Conservation (phyloP, 495 filamentous ascomycete species). For the Sabuloglossum arenarium region DNA sequence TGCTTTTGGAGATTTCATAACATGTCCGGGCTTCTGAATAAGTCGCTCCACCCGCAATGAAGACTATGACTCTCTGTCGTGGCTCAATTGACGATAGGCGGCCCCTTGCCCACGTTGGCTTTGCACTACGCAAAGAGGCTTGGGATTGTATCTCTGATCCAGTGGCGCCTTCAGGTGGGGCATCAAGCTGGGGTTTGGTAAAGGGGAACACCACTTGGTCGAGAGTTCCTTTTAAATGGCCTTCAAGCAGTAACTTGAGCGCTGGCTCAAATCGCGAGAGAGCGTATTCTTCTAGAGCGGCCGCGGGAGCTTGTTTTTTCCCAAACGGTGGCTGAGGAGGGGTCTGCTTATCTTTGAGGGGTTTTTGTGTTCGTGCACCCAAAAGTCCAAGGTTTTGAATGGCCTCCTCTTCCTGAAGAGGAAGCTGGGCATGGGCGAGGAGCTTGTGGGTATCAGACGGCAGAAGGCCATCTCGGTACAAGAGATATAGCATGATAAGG, state of each 20-base stretch:
- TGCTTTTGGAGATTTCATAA: slow-evolving; percentile 59
- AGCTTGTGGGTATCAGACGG: slow-evolving; percentile 68
- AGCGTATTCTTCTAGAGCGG: slow-evolving; percentile 29
- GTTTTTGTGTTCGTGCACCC: slow-evolving; percentile 51
- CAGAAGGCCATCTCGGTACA: slow-evolving; percentile 78
- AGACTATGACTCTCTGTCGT: slow-evolving; percentile 78
- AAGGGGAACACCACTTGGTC: slow-evolving; percentile 52
- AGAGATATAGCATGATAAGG: slow-evolving; percentile 62
- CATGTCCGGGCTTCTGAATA: slow-evolving; percentile 75
- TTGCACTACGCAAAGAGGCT: slow-evolving; percentile 66
- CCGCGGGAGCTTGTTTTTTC: slow-evolving; percentile 27
- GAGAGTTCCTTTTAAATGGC: slow-evolving; percentile 33
- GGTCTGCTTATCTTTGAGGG: slow-evolving; percentile 54
- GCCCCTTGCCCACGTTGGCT: slow-evolving; percentile 85
- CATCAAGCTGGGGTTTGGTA: slow-evolving; percentile 51
- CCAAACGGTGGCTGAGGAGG: slow-evolving; percentile 45
- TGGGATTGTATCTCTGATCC: slow-evolving; percentile 36
- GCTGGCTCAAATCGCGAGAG: slow-evolving; percentile 36
- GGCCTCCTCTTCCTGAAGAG: slow-evolving; percentile 45
- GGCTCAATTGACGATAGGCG: slow-evolving; percentile 56
- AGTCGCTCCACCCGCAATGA: slow-evolving; percentile 91
- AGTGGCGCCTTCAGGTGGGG: slow-evolving; percentile 27
- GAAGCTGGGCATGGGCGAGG: slow-evolving; percentile 62
- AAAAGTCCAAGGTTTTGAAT: slow-evolving; percentile 66
- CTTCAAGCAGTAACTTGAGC: slow-evolving; percentile 39